Percentiles rank a stretch among this genome's conserved stretches.
phyloP scores from a whole-genome alignment of 192 early-diverging fungal genomes.

The Coemansia sp. region DNA sequence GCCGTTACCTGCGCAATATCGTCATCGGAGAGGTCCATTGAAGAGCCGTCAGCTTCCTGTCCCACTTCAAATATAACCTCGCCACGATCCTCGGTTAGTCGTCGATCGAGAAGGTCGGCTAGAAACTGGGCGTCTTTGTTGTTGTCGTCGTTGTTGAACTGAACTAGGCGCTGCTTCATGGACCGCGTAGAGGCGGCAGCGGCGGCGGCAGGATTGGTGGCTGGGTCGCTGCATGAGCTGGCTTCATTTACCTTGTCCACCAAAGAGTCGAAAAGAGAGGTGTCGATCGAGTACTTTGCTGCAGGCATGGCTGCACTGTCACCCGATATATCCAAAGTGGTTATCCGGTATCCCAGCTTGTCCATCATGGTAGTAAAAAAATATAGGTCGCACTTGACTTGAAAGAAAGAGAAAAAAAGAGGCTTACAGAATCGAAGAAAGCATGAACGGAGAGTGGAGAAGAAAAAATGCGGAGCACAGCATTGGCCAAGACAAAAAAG shows the following conservation, averaged over 20 bases:
- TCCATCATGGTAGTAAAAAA: constrained; percentile 9
- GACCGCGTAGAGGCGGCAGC: constrained; percentile 7
- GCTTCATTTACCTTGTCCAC: constrained; percentile 35
- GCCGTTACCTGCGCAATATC: constrained; percentile 51
- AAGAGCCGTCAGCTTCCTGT: constrained; percentile 67
- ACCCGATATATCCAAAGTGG: constrained; percentile 4
- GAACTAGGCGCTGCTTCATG: constrained; percentile 55
- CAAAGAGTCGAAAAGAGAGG: constrained; percentile 41
- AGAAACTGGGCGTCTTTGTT: constrained; percentile 53
- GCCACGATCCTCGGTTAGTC: constrained; percentile 62
- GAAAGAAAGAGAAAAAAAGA: constrained; percentile 1
- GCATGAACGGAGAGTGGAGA: neutral
- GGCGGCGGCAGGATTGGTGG: neutral
- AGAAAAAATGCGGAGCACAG: neutral
- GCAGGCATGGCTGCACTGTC: neutral
- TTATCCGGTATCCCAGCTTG: constrained; percentile 25
- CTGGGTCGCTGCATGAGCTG: neutral
- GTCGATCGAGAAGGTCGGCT: constrained; percentile 33
- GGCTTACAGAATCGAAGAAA: neutral
- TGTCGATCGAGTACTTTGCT: constrained; percentile 46
- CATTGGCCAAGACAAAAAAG: neutral
- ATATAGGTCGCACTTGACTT: no score
- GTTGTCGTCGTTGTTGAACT: constrained; percentile 24
- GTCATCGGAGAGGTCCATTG: constrained; percentile 61
- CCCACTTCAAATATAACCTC: constrained; percentile 80